phyloP scores from a whole-genome alignment of 73 alveolate genomes.

The Paramecium sexaurelia region DNA sequence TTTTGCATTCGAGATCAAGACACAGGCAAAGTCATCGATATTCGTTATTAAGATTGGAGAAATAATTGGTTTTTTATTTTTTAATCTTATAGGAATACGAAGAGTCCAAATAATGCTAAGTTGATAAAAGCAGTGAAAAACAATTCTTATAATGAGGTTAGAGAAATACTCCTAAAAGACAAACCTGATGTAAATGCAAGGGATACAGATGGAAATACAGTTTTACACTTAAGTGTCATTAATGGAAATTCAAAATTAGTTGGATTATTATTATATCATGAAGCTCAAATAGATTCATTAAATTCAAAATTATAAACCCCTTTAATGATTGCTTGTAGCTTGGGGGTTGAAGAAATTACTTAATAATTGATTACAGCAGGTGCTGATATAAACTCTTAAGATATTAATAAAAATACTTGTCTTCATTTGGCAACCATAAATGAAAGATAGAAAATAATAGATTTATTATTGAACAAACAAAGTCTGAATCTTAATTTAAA shows the following conservation, averaged over 20 bases:
- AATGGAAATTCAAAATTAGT: conserved; percentile 63
- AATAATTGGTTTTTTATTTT: background rate
- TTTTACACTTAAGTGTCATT: conserved; percentile 44
- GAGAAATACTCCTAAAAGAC: background rate
- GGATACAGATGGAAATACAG: conserved; percentile 61
- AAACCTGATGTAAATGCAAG: conserved; percentile 57
- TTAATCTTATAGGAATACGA: background rate
- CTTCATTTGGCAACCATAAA: conserved; percentile 62
- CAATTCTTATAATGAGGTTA: conserved; percentile 12
- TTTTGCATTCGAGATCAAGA: conserved; percentile 19
- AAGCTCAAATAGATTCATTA: conserved; percentile 66
- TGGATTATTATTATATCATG: conserved; percentile 54
- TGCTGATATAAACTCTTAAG: conserved; percentile 62
- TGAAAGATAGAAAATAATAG: conserved; percentile 54
- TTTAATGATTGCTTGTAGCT: conserved; percentile 62
- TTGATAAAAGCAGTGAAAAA: conserved; percentile 3
- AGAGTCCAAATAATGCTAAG: background rate
- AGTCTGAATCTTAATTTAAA: conserved; percentile 28
- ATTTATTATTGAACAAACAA: conserved; percentile 48
- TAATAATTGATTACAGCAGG: conserved; percentile 67
- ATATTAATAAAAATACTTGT: conserved; percentile 58
- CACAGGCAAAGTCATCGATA: conserved; percentile 49
- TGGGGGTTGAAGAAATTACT: conserved; percentile 62
- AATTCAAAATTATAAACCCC: conserved; percentile 57
- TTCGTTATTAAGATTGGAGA: conserved; percentile 32